Percentiles rank a stretch among this genome's conserved stretches.
Conservation (phyloP, 495 filamentous ascomycete genomes). For the Neurospora sp. region DNA sequence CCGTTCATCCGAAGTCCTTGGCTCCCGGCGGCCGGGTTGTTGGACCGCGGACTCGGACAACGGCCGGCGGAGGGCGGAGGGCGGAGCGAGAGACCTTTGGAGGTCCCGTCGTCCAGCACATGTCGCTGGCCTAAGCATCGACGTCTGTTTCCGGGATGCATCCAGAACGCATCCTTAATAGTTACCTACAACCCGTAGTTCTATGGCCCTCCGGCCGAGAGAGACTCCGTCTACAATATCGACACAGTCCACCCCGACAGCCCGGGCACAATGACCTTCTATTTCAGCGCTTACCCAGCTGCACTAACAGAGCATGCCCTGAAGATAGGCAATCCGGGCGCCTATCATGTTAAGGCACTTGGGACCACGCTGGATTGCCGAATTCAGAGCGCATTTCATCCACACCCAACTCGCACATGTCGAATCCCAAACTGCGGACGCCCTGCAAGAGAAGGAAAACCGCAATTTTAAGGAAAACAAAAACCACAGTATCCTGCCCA, state of each 20-base stretch:
- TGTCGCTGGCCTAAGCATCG: not conserved
- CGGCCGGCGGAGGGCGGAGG: not conserved
- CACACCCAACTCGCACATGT: not conserved
- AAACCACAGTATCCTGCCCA: not conserved
- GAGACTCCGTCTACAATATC: not conserved
- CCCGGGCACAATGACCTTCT: not conserved
- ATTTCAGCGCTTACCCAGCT: not conserved
- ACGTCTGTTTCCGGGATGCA: not conserved
- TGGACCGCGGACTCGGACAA: not conserved
- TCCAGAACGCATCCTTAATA: not conserved
- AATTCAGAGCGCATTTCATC: not conserved
- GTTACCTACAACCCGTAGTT: not conserved
- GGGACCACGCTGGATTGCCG: not conserved
- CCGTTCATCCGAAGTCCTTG: not conserved
- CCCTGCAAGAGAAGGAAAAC: not conserved
- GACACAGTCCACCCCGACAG: not conserved
- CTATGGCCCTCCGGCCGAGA: not conserved
- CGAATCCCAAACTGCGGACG: not conserved
- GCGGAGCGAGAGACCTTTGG: not conserved
- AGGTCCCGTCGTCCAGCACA: not conserved
- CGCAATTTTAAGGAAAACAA: not conserved
- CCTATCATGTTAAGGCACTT: not conserved
- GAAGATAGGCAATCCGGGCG: too few species aligned
- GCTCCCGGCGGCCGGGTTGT: not conserved
- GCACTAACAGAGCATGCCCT: not conserved